Conservation (phyloP, 768 basidiomycete genomes). For the Lactarius vividus region DNA sequence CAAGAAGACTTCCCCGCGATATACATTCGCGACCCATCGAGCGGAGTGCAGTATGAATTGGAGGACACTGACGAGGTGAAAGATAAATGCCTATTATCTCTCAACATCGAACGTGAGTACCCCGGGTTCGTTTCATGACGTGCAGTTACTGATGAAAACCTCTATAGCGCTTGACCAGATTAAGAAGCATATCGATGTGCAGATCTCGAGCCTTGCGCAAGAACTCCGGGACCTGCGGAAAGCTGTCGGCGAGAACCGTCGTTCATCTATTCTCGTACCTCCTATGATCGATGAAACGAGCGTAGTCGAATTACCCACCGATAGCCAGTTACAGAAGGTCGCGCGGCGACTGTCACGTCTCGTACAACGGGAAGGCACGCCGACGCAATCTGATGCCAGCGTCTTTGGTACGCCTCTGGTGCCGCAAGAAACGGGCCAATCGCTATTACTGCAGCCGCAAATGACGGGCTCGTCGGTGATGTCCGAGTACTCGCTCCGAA, state of each 20-base stretch:
- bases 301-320: constrained; percentile 57
- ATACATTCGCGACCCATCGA: constrained; percentile 89
- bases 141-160: constrained; percentile 3
- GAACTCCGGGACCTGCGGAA: constrained; percentile 88
- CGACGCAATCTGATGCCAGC: constrained; percentile 31
- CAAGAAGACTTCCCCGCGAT: constrained; percentile 93
- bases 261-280: constrained; percentile 48
- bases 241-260: constrained; percentile 53
- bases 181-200: constrained; percentile 94
- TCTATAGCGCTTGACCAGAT: constrained; percentile 90
- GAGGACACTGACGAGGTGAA: constrained; percentile 93
- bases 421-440: constrained; percentile 67
- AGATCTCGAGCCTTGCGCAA: constrained; percentile 79
- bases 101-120: constrained; percentile 94
- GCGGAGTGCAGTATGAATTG: constrained; percentile 92
- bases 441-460: constrained; percentile 55
- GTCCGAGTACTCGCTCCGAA: constrained; percentile 69
- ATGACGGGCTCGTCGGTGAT: constrained; percentile 71
- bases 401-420: constrained; percentile 38
- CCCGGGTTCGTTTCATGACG: too few relatives aligned
- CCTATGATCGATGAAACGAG: constrained; percentile 61
- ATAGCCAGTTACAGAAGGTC: constrained; percentile 67
- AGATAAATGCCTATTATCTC: constrained; percentile 80
- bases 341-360: constrained; percentile 75
- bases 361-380: constrained; percentile 41